Conservation (phyloP, 23 red algal species). For the Agarophyton chilense region DNA sequence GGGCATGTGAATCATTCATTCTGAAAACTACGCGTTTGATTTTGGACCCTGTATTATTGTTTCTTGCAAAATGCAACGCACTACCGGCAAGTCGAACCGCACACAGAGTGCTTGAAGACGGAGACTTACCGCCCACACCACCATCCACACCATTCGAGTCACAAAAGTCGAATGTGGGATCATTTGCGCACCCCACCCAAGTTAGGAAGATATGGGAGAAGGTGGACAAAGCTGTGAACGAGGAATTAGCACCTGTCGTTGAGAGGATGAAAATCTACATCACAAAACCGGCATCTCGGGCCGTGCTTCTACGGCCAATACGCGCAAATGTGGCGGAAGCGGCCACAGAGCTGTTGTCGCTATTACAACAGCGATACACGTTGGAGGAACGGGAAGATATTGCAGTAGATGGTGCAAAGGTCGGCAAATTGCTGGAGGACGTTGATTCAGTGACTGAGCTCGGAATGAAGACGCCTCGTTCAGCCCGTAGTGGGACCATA, state of each 20-base stretch:
- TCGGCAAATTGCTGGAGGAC: constrained; percentile 58
- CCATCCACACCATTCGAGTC: constrained; percentile 44
- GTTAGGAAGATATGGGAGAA: constrained; percentile 64
- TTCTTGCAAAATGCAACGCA: constrained; percentile 87
- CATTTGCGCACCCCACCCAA: constrained; percentile 66
- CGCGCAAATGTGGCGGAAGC: constrained; percentile 62
- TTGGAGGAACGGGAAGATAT: constrained; percentile 89
- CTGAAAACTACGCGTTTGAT: constrained; percentile 73
- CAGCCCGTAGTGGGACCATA: neutral
- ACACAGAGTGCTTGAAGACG: neutral
- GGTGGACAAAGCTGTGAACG: constrained; percentile 38
- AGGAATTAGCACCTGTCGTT: constrained; percentile 46
- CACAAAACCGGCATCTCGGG: constrained; percentile 53
- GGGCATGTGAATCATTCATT: constrained; percentile 84
- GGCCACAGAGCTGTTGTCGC: constrained; percentile 71
- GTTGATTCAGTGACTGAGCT: constrained; percentile 64
- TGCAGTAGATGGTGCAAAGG: constrained; percentile 68
- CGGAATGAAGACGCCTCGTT: constrained; percentile 13
- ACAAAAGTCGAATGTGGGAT: constrained; percentile 46
- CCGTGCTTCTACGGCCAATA: constrained; percentile 66
- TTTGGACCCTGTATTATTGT: constrained; percentile 75
- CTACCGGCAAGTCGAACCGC: constrained; percentile 48
- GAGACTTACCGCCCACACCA: constrained; percentile 26
- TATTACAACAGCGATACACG: constrained; percentile 81
- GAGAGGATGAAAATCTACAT: constrained; percentile 81